Evolutionary conservation across 495 filamentous ascomycete genomes (phyloP).

Genomic region (Apiosordaria backusii): DNA sequence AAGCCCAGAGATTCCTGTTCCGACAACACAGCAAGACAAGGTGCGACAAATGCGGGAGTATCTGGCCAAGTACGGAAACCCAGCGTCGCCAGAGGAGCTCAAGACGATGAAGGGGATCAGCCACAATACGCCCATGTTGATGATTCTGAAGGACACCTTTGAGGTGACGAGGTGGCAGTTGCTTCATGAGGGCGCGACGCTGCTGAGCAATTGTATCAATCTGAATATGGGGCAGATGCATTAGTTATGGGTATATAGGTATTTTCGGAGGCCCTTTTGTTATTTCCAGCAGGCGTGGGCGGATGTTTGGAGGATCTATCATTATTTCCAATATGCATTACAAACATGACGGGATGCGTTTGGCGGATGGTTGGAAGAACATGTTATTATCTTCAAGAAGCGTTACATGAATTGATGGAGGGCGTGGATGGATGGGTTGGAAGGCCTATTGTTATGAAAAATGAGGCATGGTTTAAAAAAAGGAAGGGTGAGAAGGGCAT

Average conservation of each 20-base stretch:
- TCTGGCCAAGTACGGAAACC: slow-evolving; percentile 66
- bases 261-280: not conserved
- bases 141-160: slow-evolving; percentile 80
- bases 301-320: not conserved
- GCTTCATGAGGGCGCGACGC: slow-evolving; percentile 74
- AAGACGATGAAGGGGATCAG: slow-evolving; percentile 73
- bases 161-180: slow-evolving; percentile 84
- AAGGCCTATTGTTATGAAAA: not conserved
- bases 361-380: not conserved
- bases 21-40: slow-evolving; percentile 59
- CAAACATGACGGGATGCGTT: no score
- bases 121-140: slow-evolving; percentile 73
- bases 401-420: not conserved
- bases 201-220: slow-evolving; percentile 75
- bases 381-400: not conserved
- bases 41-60: slow-evolving; percentile 76
- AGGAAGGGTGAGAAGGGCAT: not conserved
- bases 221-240: slow-evolving; percentile 40
- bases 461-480: not conserved
- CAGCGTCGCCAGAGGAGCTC: slow-evolving; percentile 78
- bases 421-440: not conserved
- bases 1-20: slow-evolving; percentile 46
- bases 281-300: not conserved
- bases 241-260: not conserved
- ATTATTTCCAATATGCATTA: not conserved